Conservation (phyloP, 2,329 filamentous ascomycete species). For the Fusarium lyarnte region DNA sequence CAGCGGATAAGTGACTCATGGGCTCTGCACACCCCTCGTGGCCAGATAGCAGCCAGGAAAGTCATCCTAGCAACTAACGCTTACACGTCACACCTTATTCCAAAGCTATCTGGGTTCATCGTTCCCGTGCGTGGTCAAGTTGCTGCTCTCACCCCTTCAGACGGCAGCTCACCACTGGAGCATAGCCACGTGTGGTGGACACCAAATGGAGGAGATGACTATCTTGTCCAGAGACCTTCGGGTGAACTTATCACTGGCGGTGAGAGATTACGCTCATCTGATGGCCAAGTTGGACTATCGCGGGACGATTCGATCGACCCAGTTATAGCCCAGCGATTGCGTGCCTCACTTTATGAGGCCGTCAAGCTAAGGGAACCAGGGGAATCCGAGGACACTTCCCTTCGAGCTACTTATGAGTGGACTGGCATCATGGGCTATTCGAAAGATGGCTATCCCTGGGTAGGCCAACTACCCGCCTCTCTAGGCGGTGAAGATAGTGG, state of each 20-base stretch:
- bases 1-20: conserved; percentile 57
- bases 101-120: conserved; percentile 74
- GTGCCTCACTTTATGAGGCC: conserved; percentile 52
- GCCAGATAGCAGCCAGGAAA: conserved; percentile 68
- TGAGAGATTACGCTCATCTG: conserved; percentile 65
- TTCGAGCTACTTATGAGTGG: conserved; percentile 72
- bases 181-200: conserved; percentile 73
- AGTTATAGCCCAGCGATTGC: conserved; percentile 65
- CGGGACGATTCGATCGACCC: conserved; percentile 68
- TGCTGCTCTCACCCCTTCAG: conserved; percentile 69
- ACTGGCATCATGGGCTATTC: conserved; percentile 84
- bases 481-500: conserved; percentile 59
- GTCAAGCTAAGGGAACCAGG: conserved; percentile 53
- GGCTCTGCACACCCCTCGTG: conserved; percentile 74
- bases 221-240: conserved; percentile 75
- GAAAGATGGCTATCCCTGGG: conserved; percentile 74
- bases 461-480: conserved; percentile 69
- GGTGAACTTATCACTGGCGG: conserved; percentile 75
- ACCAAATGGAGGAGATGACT: conserved; percentile 68
- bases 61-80: conserved; percentile 85
- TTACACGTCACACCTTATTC: conserved; percentile 81
- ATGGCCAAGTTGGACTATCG: conserved; percentile 61
- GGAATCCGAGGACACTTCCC: conserved; percentile 52
- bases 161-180: conserved; percentile 51
- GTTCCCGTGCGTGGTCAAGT: conserved; percentile 82